Evolutionary conservation across 345 rosid genomes (phyloP).

Genomic region (Bretschneidera sinensis): DNA sequence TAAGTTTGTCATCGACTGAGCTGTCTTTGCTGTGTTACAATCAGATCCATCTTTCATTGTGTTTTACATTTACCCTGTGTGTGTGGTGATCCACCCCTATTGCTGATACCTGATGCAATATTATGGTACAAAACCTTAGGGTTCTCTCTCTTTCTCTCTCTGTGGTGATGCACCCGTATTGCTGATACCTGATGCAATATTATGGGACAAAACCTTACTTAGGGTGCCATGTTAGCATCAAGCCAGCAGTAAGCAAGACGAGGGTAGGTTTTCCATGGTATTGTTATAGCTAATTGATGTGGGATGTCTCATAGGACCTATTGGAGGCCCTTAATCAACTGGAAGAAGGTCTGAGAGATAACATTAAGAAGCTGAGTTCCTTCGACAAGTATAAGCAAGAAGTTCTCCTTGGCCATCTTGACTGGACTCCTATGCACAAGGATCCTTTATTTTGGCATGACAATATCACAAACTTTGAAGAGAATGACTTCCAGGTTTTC

Average conservation of each 20-base stretch:
- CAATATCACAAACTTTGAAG: conserved; percentile 75
- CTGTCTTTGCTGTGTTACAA: neutral
- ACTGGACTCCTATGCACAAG: conserved; percentile 99
- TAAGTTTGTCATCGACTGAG: neutral
- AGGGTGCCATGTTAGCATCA: too few relatives aligned
- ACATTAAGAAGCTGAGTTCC: conserved; percentile 83
- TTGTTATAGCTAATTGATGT: neutral
- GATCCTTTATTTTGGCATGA: conserved; percentile 93
- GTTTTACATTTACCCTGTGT: too few relatives aligned
- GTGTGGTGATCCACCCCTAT: too few relatives aligned
- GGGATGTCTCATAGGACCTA: conserved; percentile 52
- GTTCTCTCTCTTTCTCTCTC: neutral
- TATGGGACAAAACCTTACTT: too few relatives aligned
- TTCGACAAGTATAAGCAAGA: conserved; percentile 95
- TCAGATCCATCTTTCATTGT: neutral
- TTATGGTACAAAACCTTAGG: too few relatives aligned
- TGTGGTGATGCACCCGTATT: neutral
- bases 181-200: neutral
- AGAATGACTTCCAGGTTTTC: conserved; percentile 89
- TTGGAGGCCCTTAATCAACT: conserved; percentile 79
- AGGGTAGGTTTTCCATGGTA: too few relatives aligned
- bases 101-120: too few relatives aligned
- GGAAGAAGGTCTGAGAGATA: conserved; percentile 78
- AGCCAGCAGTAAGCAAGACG: too few relatives aligned
- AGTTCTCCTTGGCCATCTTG: conserved; percentile 92